Conservation (phyloP, 805 yeast genomes). For the Cyberlindnera subsufficiens region DNA sequence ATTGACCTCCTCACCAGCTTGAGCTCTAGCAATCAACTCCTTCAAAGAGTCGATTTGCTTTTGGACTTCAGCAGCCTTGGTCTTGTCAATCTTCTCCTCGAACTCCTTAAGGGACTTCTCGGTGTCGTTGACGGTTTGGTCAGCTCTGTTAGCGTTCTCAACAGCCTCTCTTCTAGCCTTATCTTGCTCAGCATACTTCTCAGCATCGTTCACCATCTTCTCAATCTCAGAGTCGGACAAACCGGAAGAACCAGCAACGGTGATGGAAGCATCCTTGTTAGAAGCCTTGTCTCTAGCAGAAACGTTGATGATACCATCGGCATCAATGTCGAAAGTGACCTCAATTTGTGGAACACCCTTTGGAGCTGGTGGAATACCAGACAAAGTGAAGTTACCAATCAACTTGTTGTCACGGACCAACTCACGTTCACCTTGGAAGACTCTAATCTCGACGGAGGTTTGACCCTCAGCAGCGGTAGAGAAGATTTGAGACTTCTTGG, state of each 20-base stretch:
- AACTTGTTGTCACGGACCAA: conserved; percentile 86
- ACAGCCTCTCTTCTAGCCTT: conserved; percentile 50
- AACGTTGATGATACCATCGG: conserved; percentile 79
- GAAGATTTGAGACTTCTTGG: conserved; percentile 65
- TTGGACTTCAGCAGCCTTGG: conserved; percentile 45
- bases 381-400: conserved; percentile 69
- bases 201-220: conserved; percentile 56
- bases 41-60: conserved; percentile 44
- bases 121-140: conserved; percentile 75
- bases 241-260: conserved; percentile 57
- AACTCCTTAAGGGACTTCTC: conserved; percentile 80
- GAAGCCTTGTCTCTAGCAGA: conserved; percentile 80
- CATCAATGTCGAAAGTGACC: conserved; percentile 74
- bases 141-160: conserved; percentile 82
- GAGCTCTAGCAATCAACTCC: conserved; percentile 70
- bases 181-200: conserved; percentile 51
- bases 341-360: conserved; percentile 79
- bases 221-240: conserved; percentile 58
- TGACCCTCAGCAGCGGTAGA: conserved; percentile 83
- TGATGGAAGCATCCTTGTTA: conserved; percentile 70
- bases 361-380: conserved; percentile 71
- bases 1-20: conserved; percentile 53
- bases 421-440: conserved; percentile 86
- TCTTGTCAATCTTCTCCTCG: conserved; percentile 54
- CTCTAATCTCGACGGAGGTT: conserved; percentile 75